Conservation (phyloP, 345 rosid species). For the Alliaria petiolata region DNA sequence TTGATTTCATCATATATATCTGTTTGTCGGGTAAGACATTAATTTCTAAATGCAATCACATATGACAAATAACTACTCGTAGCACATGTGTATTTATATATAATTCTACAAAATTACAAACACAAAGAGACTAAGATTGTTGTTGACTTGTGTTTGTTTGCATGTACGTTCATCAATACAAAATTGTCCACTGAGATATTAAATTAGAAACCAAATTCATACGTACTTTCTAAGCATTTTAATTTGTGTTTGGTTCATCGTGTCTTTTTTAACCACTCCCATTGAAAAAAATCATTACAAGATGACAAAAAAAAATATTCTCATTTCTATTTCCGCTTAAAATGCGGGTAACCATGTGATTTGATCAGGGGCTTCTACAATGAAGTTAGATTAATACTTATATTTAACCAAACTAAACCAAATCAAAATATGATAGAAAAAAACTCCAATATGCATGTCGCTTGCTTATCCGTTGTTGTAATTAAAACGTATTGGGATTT, state of each 20-base stretch:
- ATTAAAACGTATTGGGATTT: not conserved
- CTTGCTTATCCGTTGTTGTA: not conserved
- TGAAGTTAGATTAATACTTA: not conserved
- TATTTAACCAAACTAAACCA: not conserved
- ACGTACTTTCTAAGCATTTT: conserved; percentile 29
- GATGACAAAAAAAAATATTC: conserved; percentile 26
- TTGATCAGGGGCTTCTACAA: conserved; percentile 8
- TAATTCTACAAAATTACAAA: conserved; percentile 21
- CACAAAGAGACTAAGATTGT: conserved; percentile 26
- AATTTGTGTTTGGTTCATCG: conserved; percentile 11
- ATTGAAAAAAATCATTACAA: conserved; percentile 30
- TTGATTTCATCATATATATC: conserved; percentile 2
- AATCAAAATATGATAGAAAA: not conserved
- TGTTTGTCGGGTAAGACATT: conserved; percentile 23
- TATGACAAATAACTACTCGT: conserved; percentile 24
- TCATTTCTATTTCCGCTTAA: conserved; percentile 28
- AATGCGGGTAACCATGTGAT: conserved; percentile 36
- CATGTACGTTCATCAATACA: conserved; percentile 26
- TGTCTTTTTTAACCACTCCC: conserved; percentile 36
- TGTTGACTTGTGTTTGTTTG: conserved; percentile 31
- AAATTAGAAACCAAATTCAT: not conserved
- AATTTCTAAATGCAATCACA: conserved; percentile 27
- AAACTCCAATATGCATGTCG: not conserved
- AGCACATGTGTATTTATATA: conserved; percentile 5
- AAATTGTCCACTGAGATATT: conserved; percentile 17